Evolutionary conservation across 176 grass and related monocot genomes (phyloP).

Genomic region (Oryza meridionalis): DNA sequence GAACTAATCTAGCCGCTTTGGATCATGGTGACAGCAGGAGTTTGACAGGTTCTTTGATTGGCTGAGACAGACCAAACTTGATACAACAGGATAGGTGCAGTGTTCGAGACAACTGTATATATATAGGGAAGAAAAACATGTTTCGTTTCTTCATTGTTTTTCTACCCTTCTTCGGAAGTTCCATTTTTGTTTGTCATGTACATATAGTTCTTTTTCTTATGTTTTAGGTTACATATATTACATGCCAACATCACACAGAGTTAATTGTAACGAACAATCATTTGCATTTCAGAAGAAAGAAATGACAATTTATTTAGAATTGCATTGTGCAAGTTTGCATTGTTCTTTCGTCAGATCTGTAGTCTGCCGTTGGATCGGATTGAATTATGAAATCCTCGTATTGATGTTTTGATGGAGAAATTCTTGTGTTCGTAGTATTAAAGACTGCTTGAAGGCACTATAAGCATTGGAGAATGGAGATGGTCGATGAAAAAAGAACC

Average conservation of each 20-base stretch:
- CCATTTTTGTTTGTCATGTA: constrained; percentile 33
- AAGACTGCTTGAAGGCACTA: too few relatives aligned
- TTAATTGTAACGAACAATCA: constrained; percentile 44
- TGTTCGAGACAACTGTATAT: background rate
- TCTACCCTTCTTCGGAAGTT: constrained; percentile 6
- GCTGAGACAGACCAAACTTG: background rate
- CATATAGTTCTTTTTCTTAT: constrained; percentile 43
- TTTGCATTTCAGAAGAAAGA: constrained; percentile 18
- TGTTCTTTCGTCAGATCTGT: background rate
- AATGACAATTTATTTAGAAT: constrained; percentile 26
- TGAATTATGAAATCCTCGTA: too few relatives aligned
- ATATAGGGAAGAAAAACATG: constrained; percentile 21
- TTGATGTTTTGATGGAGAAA: too few relatives aligned
- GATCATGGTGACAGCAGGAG: constrained; percentile 52
- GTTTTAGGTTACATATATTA: constrained; percentile 9
- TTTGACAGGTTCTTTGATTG: constrained; percentile 30
- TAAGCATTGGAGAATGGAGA: too few relatives aligned
- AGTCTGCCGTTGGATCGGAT: too few relatives aligned
- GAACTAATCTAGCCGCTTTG: constrained; percentile 59
- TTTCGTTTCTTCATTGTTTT: constrained; percentile 1
- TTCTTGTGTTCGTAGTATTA: too few relatives aligned
- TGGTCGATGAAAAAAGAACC: too few relatives aligned
- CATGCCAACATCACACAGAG: constrained; percentile 18
- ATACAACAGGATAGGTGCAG: background rate
- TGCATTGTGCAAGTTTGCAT: background rate